Base-by-base conservation (phyloP, 768 basidiomycete genomes). In the Exsudoporus frostii region DNA sequence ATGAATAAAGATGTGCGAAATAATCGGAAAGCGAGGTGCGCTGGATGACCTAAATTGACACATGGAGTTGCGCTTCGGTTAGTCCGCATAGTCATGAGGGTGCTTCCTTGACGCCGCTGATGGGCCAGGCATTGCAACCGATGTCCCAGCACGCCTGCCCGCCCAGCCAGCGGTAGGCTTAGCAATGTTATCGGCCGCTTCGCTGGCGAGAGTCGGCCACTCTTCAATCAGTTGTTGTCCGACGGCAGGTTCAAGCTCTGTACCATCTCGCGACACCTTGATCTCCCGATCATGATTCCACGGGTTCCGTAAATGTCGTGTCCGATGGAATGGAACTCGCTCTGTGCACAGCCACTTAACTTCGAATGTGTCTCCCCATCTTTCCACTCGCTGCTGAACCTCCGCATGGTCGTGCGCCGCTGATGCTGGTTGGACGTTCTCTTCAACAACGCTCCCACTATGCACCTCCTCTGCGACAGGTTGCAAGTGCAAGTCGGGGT, bases 231-330 rank as follows among this genome's bases (percentile, higher is more conserved):
- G 68, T 56, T 70, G 74, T 59, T 82, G 77, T 24, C 90, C 90
- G 14, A 90, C 80, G 1, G 63, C 63, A 3, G 94, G 92, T 66
- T 98, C 95, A 19, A 98, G 67, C 66, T 98, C 95, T 1, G 94
- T 97, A 17, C 95, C 95, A 65, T 95, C 92, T 44, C 90, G 76
- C 13, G 90, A 92, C 8, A 90, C 83, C 73, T 90, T 88, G 41
- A 90, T 78, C 63, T 90, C 85, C 45, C 82, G 74, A 53, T 88
- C 90, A 58, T 91, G 83, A 61, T 98, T 98, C 93, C 94, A 98
- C 3, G 88, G 86, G 65, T 98, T 98, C 38, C 90, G 83, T 47
- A 97, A 69, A 65, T 92, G 88, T 25, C 85, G 79, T 32, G 88
- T 88, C 41, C 81, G 81, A 56, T 76, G 71, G 70, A 98, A 98